A percentile compares a stretch with the other conserved stretches of the same genome.
phyloP scores from a whole-genome alignment of 257 asterid genomes.

The Penstemon newberryi region DNA sequence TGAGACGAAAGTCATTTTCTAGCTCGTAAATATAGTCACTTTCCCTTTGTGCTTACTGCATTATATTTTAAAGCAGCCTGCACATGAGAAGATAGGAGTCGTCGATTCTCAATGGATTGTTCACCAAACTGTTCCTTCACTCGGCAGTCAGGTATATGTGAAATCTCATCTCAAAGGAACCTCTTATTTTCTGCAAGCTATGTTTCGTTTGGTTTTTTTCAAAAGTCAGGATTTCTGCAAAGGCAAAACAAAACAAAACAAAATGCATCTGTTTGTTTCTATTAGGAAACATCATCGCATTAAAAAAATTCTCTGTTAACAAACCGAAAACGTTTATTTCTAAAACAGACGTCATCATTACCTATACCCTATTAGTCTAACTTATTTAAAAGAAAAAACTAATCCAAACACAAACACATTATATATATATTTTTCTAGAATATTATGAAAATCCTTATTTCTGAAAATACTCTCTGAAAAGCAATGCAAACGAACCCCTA shows the following conservation, averaged over 20 bases:
- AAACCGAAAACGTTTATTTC: too few relatives aligned
- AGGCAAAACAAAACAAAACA: too few relatives aligned
- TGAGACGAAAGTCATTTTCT: background rate
- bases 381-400: too few relatives aligned
- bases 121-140: slow-evolving; percentile 94
- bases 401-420: too few relatives aligned
- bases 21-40: background rate
- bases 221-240: background rate
- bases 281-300: too few relatives aligned
- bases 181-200: background rate
- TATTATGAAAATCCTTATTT: too few relatives aligned
- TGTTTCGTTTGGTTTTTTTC: background rate
- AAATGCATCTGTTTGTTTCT: too few relatives aligned
- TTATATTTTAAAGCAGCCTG: slow-evolving; percentile 55
- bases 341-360: too few relatives aligned
- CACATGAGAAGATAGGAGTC: slow-evolving; percentile 90
- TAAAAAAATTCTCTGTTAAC: too few relatives aligned
- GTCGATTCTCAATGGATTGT: slow-evolving; percentile 96
- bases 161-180: background rate
- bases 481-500: background rate
- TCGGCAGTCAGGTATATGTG: slow-evolving; percentile 73
- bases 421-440: too few relatives aligned
- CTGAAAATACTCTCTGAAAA: too few relatives aligned
- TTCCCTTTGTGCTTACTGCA: background rate
- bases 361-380: too few relatives aligned